A percentile compares a stretch with the other conserved stretches of the same genome.
Conservation (phyloP, 495 filamentous ascomycete species). For the Penicillium cinerascens region DNA sequence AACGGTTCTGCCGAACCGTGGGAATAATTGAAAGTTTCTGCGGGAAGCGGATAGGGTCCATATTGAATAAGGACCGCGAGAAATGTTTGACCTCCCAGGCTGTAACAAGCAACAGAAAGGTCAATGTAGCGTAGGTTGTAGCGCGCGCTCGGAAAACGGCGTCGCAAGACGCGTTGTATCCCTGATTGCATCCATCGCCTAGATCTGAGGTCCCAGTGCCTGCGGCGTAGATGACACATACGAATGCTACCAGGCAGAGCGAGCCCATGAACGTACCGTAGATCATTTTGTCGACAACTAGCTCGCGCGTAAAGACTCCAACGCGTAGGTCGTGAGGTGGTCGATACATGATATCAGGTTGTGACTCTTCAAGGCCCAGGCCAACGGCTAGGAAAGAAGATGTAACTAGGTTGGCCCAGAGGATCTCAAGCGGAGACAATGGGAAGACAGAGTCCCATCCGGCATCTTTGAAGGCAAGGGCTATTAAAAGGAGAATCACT, state of each 20-base stretch:
- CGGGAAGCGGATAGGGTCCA: conserved; percentile 50
- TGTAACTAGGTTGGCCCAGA: conserved; percentile 78
- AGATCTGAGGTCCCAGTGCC: conserved; percentile 57
- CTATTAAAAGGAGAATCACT: conserved; percentile 66
- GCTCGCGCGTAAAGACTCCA: conserved; percentile 69
- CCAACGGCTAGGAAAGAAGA: conserved; percentile 74
- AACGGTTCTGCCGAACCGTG: conserved; percentile 66
- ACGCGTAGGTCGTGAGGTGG: conserved; percentile 64
- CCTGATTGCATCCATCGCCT: conserved; percentile 63
- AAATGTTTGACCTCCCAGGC: conserved; percentile 77
- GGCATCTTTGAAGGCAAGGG: conserved; percentile 66
- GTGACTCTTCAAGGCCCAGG: conserved; percentile 66
- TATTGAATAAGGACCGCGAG: conserved; percentile 63
- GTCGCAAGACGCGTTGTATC: conserved; percentile 51
- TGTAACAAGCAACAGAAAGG: conserved; percentile 67
- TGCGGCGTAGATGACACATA: conserved; percentile 63
- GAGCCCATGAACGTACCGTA: conserved; percentile 68
- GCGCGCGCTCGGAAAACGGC: conserved; percentile 73
- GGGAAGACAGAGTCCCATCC: conserved; percentile 67
- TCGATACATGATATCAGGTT: conserved; percentile 64
- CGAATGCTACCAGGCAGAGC: conserved; percentile 64
- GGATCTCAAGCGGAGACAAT: conserved; percentile 67
- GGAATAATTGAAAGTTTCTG: conserved; percentile 53
- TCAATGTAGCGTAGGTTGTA: conserved; percentile 72
- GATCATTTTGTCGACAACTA: conserved; percentile 69